Evolutionary conservation across 2,329 filamentous ascomycete genomes (phyloP), one percentile per base, ranked within the genome.

Genomic region (Cladophialophora psammophila): DNA sequence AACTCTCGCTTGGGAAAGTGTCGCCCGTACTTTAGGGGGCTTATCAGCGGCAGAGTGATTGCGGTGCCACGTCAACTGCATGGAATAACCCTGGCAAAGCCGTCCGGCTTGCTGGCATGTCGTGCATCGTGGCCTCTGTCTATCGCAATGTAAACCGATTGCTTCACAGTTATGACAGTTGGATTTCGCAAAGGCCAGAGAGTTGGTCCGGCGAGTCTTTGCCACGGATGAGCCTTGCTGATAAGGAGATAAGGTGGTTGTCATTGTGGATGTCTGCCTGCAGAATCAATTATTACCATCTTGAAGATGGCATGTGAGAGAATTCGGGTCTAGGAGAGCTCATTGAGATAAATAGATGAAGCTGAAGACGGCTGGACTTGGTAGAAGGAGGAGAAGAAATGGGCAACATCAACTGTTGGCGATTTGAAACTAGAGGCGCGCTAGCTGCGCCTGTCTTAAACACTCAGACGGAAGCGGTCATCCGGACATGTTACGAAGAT

Each of bases 81-180:
- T 66, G 5, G 64, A 66, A 32, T 66, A 66, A 3, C 64, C 64
- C 53, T 66, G 64, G 45, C 64, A 66, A 31, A 66, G 20, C 15
- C 53, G 54, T 5, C 64, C 53, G 5, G 64, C 36, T 42, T 58
- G 52, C 12, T 62, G 64, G 26, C 64, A 66, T 10, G 53, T 53
- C 7, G 58, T 62, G 38, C 64, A 66, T 62, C 64, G 52, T 12
- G 64, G 64, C 15, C 64, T 45, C 15, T 66, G 58, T 35, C 64
- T 40, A 59, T 62, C 64, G 31, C 64, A 66, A n/a, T 40, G 64
- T 6, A 62, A 6, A 5, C 40, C 34, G 9, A 62, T 26, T 8
- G 64, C 53, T 10, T 40, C 53, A 34, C 64, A 66, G 9, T 40
- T 66, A 18, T 66, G 64, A 36, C 64, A 66, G 35, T 66, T 52